These are phyloP conservation scores for Pseudocercospora musae DNA, from an alignment of 2,329 filamentous ascomycete species.

Conservation along the genomic window DNA sequence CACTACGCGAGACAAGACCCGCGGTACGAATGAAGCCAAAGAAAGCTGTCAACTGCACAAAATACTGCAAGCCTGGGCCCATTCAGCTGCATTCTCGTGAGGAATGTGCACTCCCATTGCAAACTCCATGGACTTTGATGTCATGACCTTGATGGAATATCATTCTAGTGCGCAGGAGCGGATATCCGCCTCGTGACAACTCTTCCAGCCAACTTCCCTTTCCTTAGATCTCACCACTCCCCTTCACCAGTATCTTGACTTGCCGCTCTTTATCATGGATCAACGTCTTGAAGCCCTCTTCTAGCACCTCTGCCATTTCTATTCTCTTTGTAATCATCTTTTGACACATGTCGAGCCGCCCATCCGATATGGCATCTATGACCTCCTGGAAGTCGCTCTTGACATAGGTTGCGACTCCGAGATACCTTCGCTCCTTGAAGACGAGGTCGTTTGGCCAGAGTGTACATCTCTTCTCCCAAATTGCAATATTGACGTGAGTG, in stretches of 20 bases:
- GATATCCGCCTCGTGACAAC: background rate
- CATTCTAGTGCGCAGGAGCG: background rate
- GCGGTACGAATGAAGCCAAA: too few relatives aligned
- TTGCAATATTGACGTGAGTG: slow-evolving; percentile 54
- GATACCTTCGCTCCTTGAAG: slow-evolving; percentile 53
- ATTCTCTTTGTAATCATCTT: slow-evolving; percentile 52
- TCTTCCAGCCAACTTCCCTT: background rate
- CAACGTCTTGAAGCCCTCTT: slow-evolving; percentile 47
- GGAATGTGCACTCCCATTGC: background rate
- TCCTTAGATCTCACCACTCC: slow-evolving; percentile 23
- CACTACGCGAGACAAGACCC: too few relatives aligned
- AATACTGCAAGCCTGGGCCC: too few relatives aligned
- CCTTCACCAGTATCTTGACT: slow-evolving; percentile 47
- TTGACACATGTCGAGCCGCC: slow-evolving; percentile 40
- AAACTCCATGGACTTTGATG: background rate
- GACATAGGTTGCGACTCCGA: slow-evolving; percentile 52
- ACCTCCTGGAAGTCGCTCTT: slow-evolving; percentile 51
- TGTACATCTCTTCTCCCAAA: slow-evolving; percentile 53
- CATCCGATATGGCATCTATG: slow-evolving; percentile 46
- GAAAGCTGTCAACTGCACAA: too few relatives aligned
- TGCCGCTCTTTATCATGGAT: slow-evolving; percentile 50
- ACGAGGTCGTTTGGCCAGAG: slow-evolving; percentile 51
- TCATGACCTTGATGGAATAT: background rate
- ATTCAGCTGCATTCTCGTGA: too few relatives aligned
- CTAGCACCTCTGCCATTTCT: slow-evolving; percentile 45